phyloP scores from a whole-genome alignment of 345 rosid species.

The Fremontodendron californicum region DNA sequence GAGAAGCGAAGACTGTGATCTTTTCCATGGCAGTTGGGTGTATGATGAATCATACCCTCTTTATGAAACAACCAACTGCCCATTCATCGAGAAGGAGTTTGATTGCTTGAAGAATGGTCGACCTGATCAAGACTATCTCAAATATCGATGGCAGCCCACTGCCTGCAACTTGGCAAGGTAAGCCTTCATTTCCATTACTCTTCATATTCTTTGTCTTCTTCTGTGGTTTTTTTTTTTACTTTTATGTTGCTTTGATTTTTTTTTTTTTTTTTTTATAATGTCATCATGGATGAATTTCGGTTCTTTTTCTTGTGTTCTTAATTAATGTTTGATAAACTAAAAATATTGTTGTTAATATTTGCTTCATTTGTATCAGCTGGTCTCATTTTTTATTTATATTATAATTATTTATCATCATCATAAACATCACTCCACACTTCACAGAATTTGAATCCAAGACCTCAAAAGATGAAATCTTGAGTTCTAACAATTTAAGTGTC shows the following conservation, averaged over 20 bases:
- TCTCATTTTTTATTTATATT: background rate
- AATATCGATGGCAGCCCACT: slow-evolving; percentile 61
- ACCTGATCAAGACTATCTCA: slow-evolving; percentile 54
- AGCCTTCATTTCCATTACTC: background rate
- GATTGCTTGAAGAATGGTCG: slow-evolving; percentile 55
- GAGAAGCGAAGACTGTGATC: background rate
- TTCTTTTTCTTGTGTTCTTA: background rate
- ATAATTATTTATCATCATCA: background rate
- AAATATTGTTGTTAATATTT: background rate
- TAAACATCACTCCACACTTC: background rate
- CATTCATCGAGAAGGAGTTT: slow-evolving; percentile 49
- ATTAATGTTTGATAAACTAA: background rate
- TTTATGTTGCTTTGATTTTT: background rate
- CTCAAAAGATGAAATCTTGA: background rate
- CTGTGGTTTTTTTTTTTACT: no score
- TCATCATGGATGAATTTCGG: background rate
- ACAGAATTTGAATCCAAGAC: background rate
- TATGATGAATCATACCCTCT: slow-evolving; percentile 49
- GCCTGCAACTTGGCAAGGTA: slow-evolving; percentile 55
- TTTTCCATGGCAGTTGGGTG: slow-evolving; percentile 62
- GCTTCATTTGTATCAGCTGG: background rate
- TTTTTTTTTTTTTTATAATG: background rate
- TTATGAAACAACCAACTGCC: slow-evolving; percentile 41
- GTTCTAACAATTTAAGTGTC: no score
- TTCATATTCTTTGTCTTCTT: background rate